Evolutionary conservation across 257 asterid species (phyloP).

Genomic region (Solanum chmielewskii): DNA sequence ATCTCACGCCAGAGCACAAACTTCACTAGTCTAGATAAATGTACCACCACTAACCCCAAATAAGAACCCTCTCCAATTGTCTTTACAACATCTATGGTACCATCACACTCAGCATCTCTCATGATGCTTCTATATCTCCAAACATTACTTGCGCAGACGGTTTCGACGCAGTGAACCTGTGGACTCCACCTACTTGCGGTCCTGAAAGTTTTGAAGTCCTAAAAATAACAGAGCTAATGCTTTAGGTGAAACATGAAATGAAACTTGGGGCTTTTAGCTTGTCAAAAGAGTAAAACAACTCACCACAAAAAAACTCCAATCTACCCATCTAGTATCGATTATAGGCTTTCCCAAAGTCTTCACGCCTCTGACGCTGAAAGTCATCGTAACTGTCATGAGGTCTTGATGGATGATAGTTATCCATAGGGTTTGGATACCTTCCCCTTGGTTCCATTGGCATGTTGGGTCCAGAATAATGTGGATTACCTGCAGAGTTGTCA

Average conservation of each 20-base stretch:
- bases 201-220: slow-evolving; percentile 49
- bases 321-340: slow-evolving; percentile 49
- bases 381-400: slow-evolving; percentile 47
- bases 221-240: background rate
- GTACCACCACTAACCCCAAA: background rate
- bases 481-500: slow-evolving; percentile 37
- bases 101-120: background rate
- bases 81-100: background rate
- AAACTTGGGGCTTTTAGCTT: background rate
- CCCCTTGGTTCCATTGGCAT: slow-evolving; percentile 45
- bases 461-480: slow-evolving; percentile 45
- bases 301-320: slow-evolving; percentile 45
- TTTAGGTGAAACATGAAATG: background rate
- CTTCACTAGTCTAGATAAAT: background rate
- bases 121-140: background rate
- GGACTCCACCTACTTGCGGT: slow-evolving; percentile 25
- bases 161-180: slow-evolving; percentile 21
- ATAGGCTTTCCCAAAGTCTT: slow-evolving; percentile 55
- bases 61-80: background rate
- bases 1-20: background rate
- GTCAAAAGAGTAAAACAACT: slow-evolving; percentile 33
- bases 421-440: slow-evolving; percentile 51
- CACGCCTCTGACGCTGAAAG: slow-evolving; percentile 66
- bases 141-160: slow-evolving; percentile 35
- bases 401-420: slow-evolving; percentile 58